These are phyloP conservation scores for Crithidia sp. DNA, from an alignment of 208 protist genomes.

Conservation along the genomic window DNA sequence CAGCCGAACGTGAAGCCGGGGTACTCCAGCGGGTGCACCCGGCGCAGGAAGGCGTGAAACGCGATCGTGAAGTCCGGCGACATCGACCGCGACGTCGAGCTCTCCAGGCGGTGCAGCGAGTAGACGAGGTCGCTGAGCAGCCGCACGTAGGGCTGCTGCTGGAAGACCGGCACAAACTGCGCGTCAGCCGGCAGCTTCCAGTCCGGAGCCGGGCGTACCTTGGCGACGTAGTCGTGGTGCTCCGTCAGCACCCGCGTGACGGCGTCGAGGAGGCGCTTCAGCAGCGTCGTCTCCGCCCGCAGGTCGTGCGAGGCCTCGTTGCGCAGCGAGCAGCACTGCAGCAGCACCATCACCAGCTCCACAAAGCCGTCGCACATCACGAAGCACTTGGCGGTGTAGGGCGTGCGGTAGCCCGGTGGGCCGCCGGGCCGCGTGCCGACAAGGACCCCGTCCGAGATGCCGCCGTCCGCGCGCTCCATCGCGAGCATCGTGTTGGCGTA, in stretches of 20 bases:
- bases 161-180: conserved; percentile 88
- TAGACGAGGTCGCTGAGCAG: conserved; percentile 94
- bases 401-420: conserved; percentile 71
- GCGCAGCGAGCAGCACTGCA: conserved; percentile 79
- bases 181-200: conserved; percentile 61
- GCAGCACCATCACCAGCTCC: conserved; percentile 94
- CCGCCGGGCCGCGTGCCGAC: conserved; percentile 58
- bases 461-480: conserved; percentile 70
- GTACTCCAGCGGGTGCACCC: conserved; percentile 88
- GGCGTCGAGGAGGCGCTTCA: conserved; percentile 78
- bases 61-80: conserved; percentile 74
- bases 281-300: conserved; percentile 69
- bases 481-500: conserved; percentile 79
- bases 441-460: conserved; percentile 20
- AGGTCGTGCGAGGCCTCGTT: conserved; percentile 57
- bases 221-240: conserved; percentile 75
- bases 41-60: conserved; percentile 92
- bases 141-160: conserved; percentile 98
- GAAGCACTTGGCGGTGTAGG: conserved; percentile 64
- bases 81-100: conserved; percentile 47
- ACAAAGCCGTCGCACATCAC: conserved; percentile 91
- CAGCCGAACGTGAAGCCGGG: conserved; percentile 99
- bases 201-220: conserved; percentile 32
- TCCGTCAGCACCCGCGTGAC: conserved; percentile 69
- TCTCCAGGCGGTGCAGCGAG: conserved; percentile 77